Evolutionary conservation across 225 moss, liverwort and hornwort species (phyloP), one percentile per base, ranked within the genome.

Genomic region (Pleurozium schreberi): DNA sequence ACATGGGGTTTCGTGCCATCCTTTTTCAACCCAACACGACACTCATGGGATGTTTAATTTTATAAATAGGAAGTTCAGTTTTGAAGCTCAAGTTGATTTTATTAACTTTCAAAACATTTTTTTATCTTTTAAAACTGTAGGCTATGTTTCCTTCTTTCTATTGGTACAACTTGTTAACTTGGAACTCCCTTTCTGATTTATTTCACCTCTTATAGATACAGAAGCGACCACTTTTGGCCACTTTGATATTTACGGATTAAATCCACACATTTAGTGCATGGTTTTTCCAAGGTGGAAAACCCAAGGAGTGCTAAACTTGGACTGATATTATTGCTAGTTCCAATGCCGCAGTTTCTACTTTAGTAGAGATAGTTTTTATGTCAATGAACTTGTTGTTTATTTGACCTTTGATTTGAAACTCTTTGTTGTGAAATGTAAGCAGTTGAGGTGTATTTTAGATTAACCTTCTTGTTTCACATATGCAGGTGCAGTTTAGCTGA

Each of bases 401-500:
- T 52, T 28, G 20, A 42, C 17, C 21, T 30, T 28, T 43, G 50
- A 36, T 58, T 15, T n/a, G n/a, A 4, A 55, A 30, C 63, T 30
- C 40, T 28, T 75, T 87, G 4, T 71, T 52, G 59, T 74, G 80
- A 30, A 28, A 57, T 34, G 76, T 12, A 69, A 33, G 89, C 68
- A 88, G 65, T 83, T 63, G 38, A 79, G 55, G 11, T 70, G 42
- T 36, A 16, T 28, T 69, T 63, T 2, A 22, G 57, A 71, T n/a
- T 89, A 63, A 88, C 75, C 55, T 10, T 84, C 14, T 81, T 73
- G 81, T 90, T 88, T 53, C 71, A 21, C 64, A 53, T 67, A 70
- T 82, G 84, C 90, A 97, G 97, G 92, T 97, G 97, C 87, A 95
- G 91, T 89, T 85, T 96, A 76, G 95, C 96, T 76, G 92, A 95